Evolutionary conservation across 495 filamentous ascomycete genomes (phyloP), one percentile per base, ranked within the genome.

Genomic region (Aspergillus wentii): DNA sequence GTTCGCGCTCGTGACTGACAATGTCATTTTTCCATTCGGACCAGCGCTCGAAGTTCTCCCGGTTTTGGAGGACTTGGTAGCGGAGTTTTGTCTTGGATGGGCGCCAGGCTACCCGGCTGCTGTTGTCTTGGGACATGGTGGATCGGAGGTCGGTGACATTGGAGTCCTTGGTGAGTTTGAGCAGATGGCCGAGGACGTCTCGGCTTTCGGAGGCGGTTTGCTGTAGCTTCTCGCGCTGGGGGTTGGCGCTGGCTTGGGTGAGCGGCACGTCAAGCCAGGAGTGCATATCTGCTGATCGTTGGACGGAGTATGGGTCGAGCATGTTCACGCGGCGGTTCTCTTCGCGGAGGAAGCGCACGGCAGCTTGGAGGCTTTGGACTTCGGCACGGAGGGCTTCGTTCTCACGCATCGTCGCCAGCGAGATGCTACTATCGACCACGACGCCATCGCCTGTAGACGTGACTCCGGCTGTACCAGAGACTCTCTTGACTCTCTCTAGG

Each of bases 261-360:
- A 89, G 68, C 5, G 86, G 85, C 38, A 80, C 74, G 14, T 82
- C 72, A 5, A 91, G 74, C 66, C 78, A 75, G 46, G 64, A 71
- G 66, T 69, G 55, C 51, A 69, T 54, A 17, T 69, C 62, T 13
- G 56, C 56, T 14, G 62, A 61, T 23, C 78, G 82, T 44, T 80
- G 76, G 32, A 76, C 59, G 11, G 66, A 68, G 21, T 75, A 69
- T 10, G 82, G 74, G 48, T 86, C 78, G 16, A 72, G 70, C 16
- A 80, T 54, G 19, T 79, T 75, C 3, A 79, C 69, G 18, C 83
- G 76, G n/a, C 76, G 66, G 52, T 80, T 88, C 38, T 92, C 87
- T 39, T 87, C 82, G 17, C 86, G 76, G 16, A 94, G 65, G 62
- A 80, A 91, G 30, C 82, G 78, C 11, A 96, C 79, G 0, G 88